Evolutionary conservation across 139 green algal genomes (phyloP).

Genomic region (Prasinococcaceae sp.): DNA sequence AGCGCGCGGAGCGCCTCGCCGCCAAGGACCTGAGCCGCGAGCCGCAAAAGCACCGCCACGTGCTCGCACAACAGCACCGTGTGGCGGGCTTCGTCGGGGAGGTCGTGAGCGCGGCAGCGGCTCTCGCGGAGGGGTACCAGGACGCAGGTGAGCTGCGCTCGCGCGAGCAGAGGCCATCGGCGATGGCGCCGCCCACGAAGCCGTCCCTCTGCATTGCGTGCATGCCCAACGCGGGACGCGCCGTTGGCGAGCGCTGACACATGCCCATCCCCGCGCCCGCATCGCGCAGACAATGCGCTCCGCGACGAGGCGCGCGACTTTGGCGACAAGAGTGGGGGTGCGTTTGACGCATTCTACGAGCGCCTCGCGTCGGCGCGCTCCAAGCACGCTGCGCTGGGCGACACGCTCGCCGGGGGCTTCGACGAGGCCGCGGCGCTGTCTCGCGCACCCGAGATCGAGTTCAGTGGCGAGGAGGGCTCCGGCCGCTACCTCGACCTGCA

Average conservation of each 20-base stretch:
- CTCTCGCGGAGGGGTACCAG: too few relatives aligned
- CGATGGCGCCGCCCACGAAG: not conserved
- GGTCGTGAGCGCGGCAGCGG: slow-evolving; percentile 30
- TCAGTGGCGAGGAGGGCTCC: slow-evolving; percentile 68
- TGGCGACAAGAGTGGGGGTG: not conserved
- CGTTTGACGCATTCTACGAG: too few relatives aligned
- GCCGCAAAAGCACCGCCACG: slow-evolving; percentile 55
- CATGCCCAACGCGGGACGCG: not conserved
- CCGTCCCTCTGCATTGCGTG: not conserved
- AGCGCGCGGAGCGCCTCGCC: slow-evolving; percentile 69
- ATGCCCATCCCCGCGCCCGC: not conserved
- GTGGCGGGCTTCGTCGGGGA: slow-evolving; percentile 64
- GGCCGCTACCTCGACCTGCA: slow-evolving; percentile 88
- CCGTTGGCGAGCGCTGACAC: not conserved
- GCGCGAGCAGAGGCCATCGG: not conserved
- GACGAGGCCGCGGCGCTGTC: not conserved
- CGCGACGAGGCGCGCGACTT: not conserved
- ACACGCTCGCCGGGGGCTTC: too few relatives aligned
- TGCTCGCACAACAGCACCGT: slow-evolving; percentile 58
- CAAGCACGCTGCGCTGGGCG: too few relatives aligned
- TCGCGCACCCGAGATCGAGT: slow-evolving; percentile 34
- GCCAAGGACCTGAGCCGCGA: slow-evolving; percentile 69
- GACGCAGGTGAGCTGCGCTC: slow-evolving; percentile 53
- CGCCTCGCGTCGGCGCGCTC: too few relatives aligned
- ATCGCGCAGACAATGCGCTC: not conserved